A percentile compares a stretch with the other conserved stretches of the same genome.
Conservation (phyloP, 2,329 filamentous ascomycete genomes). For the Aureobasidium sp. region DNA sequence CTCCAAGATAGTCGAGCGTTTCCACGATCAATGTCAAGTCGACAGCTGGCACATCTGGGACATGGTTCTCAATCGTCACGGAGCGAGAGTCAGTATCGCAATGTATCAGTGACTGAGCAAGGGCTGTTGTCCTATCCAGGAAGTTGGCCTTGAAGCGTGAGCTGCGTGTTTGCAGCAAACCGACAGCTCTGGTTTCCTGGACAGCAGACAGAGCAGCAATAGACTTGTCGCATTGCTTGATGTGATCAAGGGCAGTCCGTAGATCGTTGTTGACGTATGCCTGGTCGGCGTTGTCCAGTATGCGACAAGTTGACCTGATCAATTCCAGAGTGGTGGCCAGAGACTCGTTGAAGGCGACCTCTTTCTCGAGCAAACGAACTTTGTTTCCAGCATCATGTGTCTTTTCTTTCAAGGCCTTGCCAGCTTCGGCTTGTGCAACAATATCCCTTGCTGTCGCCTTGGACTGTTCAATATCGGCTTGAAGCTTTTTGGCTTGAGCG, state of each 20-base stretch:
- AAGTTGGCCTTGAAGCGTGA: slow-evolving; percentile 9
- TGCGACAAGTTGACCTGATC: slow-evolving; percentile 42
- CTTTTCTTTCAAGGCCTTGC: slow-evolving; percentile 54
- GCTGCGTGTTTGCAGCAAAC: slow-evolving; percentile 50
- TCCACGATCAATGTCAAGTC: slow-evolving; percentile 5
- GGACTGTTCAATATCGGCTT: slow-evolving; percentile 76
- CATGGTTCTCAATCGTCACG: slow-evolving; percentile 50
- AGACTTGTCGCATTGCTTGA: slow-evolving; percentile 45
- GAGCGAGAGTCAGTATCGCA: slow-evolving; percentile 51
- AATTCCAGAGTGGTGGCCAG: slow-evolving; percentile 45
- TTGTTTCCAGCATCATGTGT: slow-evolving; percentile 56
- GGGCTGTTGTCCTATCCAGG: slow-evolving; percentile 53
- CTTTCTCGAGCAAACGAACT: slow-evolving; percentile 48
- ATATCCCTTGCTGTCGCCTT: slow-evolving; percentile 75
- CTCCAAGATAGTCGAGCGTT: slow-evolving; percentile 22
- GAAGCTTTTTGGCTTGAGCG: slow-evolving; percentile 71
- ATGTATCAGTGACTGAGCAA: slow-evolving; percentile 64
- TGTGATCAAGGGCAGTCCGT: slow-evolving; percentile 39
- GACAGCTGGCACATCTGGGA: slow-evolving; percentile 25
- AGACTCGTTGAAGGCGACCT: slow-evolving; percentile 53
- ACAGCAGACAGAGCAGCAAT: slow-evolving; percentile 47
- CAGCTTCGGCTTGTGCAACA: slow-evolving; percentile 65
- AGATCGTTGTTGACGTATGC: slow-evolving; percentile 40
- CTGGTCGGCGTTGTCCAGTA: slow-evolving; percentile 35
- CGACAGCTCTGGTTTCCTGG: slow-evolving; percentile 55